Evolutionary conservation across 2,329 filamentous ascomycete species (phyloP).

Genomic region (Pseudocercospora pini-densiflorae): DNA sequence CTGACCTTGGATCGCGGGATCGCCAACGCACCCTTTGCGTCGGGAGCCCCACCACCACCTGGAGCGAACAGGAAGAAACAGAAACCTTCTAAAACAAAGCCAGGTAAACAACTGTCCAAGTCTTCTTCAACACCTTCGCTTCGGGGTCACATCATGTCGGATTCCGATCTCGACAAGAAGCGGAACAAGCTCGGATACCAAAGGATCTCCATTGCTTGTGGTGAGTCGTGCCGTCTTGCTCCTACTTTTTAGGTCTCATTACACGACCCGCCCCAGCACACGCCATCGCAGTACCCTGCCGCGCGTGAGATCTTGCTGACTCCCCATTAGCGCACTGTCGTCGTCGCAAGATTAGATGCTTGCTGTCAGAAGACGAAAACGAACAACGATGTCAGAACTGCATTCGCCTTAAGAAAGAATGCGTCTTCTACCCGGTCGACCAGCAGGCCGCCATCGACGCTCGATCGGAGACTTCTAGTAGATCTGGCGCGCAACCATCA

Average conservation of each 20-base stretch:
- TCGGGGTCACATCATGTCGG: slow-evolving; percentile 51
- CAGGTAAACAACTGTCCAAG: slow-evolving; percentile 46
- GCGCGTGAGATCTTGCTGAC: slow-evolving; percentile 28
- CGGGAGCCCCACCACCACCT: slow-evolving; percentile 25
- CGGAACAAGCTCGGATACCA: slow-evolving; percentile 92
- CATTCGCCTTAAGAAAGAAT: slow-evolving; percentile 92
- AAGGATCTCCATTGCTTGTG: slow-evolving; percentile 91
- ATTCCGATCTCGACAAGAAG: slow-evolving; percentile 63
- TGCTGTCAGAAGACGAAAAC: slow-evolving; percentile 72
- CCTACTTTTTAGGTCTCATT: slow-evolving; percentile 9
- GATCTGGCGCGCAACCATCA: slow-evolving; percentile 25
- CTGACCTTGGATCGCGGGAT: slow-evolving; percentile 20
- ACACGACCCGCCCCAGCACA: slow-evolving; percentile 22
- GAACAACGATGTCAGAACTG: slow-evolving; percentile 87
- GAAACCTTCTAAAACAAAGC: slow-evolving; percentile 46
- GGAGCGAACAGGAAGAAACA: slow-evolving; percentile 29
- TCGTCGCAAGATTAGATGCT: slow-evolving; percentile 89
- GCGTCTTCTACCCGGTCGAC: slow-evolving; percentile 88
- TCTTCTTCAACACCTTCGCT: slow-evolving; percentile 54
- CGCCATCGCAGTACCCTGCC: slow-evolving; percentile 21
- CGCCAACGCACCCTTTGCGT: slow-evolving; percentile 25
- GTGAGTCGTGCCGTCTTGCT: slow-evolving; percentile 62
- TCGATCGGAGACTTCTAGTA: slow-evolving; percentile 30
- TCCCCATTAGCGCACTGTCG: slow-evolving; percentile 78
- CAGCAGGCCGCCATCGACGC: slow-evolving; percentile 37